phyloP scores from a whole-genome alignment of 2,329 filamentous ascomycete species.

The Colletotrichum eleusines region DNA sequence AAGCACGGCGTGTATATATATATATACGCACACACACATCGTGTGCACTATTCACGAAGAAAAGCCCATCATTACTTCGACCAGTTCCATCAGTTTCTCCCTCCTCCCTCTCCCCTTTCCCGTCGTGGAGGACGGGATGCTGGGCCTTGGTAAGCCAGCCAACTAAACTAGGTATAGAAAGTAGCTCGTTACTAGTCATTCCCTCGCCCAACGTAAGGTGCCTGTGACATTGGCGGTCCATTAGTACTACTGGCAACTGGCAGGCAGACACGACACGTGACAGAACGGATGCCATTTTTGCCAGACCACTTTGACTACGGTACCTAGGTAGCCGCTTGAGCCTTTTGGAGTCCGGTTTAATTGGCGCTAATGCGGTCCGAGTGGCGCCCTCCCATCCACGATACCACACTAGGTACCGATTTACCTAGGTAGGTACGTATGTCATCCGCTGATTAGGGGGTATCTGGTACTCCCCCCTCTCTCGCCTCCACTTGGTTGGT shows the following conservation, averaged over 20 bases:
- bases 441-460: background rate
- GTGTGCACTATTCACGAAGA: background rate
- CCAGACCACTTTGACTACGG: constrained; percentile 32
- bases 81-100: background rate
- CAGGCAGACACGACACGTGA: constrained; percentile 28
- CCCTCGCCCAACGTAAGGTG: background rate
- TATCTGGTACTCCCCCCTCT: constrained; percentile 25
- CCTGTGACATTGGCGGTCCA: background rate
- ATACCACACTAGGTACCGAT: too few species aligned
- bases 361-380: constrained; percentile 40
- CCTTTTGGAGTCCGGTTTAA: constrained; percentile 34
- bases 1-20: background rate
- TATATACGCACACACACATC: too few species aligned
- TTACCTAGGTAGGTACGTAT: background rate
- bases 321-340: constrained; percentile 34
- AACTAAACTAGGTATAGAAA: background rate
- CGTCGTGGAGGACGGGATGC: background rate
- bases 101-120: background rate
- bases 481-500: constrained; percentile 18
- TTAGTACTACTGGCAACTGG: constrained; percentile 2
- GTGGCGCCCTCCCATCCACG: constrained; percentile 22
- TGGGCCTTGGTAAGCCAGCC: background rate
- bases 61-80: background rate
- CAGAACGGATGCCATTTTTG: constrained; percentile 15
- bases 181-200: background rate